A percentile compares a stretch with the other conserved stretches of the same genome.
These are phyloP conservation scores for Boletus huronensis DNA, from an alignment of 768 basidiomycete species.

Conservation along the genomic window DNA sequence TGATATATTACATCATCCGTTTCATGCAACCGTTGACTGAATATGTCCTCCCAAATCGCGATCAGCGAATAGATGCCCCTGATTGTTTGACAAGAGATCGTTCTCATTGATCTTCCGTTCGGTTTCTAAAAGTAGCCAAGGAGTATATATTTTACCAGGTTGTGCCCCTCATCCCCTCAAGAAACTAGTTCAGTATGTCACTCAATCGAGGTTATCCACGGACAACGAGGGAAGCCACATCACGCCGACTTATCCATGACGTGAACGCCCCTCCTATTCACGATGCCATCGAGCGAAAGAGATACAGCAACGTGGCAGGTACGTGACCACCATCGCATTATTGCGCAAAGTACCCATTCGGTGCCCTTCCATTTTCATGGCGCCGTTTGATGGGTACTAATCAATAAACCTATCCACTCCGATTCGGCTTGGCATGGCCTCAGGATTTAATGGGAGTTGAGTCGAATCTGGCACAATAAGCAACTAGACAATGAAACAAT, in stretches of 20 bases:
- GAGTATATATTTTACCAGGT: neutral
- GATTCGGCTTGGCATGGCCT: slow-evolving; percentile 3
- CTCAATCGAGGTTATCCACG: slow-evolving; percentile 11
- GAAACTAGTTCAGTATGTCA: neutral
- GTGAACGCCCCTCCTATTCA: slow-evolving; percentile 9
- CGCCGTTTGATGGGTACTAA: neutral
- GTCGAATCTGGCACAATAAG: neutral
- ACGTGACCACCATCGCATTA: slow-evolving; percentile 6
- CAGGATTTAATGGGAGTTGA: neutral
- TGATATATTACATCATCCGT: neutral
- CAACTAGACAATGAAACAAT: neutral
- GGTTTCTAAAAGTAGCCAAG: neutral
- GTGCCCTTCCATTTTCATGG: slow-evolving; percentile 20
- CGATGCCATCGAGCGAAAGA: slow-evolving; percentile 1
- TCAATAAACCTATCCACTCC: slow-evolving; percentile 2
- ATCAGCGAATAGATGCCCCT: neutral
- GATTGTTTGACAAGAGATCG: neutral
- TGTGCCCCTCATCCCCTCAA: neutral
- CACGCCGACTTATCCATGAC: slow-evolving; percentile 26
- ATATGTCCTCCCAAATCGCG: slow-evolving; percentile 1
- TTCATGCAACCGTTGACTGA: slow-evolving; percentile 1
- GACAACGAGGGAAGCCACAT: slow-evolving; percentile 13
- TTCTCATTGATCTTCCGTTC: neutral
- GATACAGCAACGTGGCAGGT: slow-evolving; percentile 9
- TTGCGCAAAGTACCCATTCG: neutral